phyloP scores from a whole-genome alignment of 2,329 filamentous ascomycete species.

The Arthroderma sp. region DNA sequence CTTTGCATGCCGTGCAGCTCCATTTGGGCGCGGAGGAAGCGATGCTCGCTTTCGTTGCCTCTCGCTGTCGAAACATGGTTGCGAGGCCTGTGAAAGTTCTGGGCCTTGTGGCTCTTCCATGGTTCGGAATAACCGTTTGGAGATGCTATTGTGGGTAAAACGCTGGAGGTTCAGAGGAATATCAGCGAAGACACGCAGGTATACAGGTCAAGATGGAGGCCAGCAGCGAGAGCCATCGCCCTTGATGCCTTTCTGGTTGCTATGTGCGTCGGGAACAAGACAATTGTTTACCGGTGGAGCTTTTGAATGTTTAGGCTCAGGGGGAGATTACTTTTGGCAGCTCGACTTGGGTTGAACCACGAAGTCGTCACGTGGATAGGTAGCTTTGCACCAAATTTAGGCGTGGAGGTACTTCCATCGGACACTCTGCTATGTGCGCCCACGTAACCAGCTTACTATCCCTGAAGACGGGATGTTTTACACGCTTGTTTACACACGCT shows the following conservation, averaged over 20 bases:
- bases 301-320: not conserved
- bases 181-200: not conserved
- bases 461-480: no score
- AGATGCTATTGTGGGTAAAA: not conserved
- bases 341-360: no score
- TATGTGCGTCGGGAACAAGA: not conserved
- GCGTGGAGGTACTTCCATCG: no score
- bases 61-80: conserved; percentile 5
- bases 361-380: no score
- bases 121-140: conserved; percentile 2
- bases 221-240: conserved; percentile 1
- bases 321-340: not conserved
- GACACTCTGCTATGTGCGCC: no score
- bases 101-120: conserved; percentile 9
- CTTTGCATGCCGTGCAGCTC: conserved; percentile 32
- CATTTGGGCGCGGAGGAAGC: conserved; percentile 25
- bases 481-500: no score
- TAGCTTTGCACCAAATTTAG: no score
- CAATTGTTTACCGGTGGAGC: not conserved
- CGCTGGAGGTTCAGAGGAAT: not conserved
- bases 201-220: not conserved
- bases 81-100: conserved; percentile 4
- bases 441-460: no score
- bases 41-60: conserved; percentile 24
- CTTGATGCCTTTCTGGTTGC: not conserved